phyloP scores from a whole-genome alignment of 2,329 filamentous ascomycete species.

The Fusarium agapanthi region DNA sequence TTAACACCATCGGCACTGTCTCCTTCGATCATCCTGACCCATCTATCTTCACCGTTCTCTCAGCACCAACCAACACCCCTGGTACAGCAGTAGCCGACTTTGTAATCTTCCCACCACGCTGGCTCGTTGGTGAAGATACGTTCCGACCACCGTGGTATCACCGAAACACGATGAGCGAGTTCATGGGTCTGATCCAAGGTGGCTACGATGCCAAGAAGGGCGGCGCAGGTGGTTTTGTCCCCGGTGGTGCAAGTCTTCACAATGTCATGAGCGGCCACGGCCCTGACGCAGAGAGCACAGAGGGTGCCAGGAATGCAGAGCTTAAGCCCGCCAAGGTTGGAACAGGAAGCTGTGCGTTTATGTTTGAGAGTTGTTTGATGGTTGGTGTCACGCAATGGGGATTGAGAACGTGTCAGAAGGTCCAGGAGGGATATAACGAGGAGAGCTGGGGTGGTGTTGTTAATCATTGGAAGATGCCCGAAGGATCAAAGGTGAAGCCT shows the following conservation, averaged over 20 bases:
- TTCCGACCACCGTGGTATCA: slow-evolving; percentile 80
- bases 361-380: slow-evolving; percentile 76
- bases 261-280: slow-evolving; percentile 77
- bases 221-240: slow-evolving; percentile 61
- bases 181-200: slow-evolving; percentile 68
- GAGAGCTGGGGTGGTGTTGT: slow-evolving; percentile 81
- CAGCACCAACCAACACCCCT: slow-evolving; percentile 66
- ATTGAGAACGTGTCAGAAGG: slow-evolving; percentile 64
- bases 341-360: slow-evolving; percentile 70
- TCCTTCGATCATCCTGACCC: slow-evolving; percentile 83
- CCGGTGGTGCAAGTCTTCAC: slow-evolving; percentile 69
- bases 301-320: slow-evolving; percentile 64
- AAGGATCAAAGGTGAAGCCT: slow-evolving; percentile 44
- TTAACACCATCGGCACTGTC: slow-evolving; percentile 77
- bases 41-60: slow-evolving; percentile 77
- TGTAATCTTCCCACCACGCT: slow-evolving; percentile 76
- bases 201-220: slow-evolving; percentile 71
- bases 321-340: slow-evolving; percentile 67
- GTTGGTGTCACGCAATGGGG: slow-evolving; percentile 78
- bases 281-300: slow-evolving; percentile 65
- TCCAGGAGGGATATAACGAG: slow-evolving; percentile 75
- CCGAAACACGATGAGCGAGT: slow-evolving; percentile 73
- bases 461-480: slow-evolving; percentile 65
- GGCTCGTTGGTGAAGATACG: slow-evolving; percentile 74
- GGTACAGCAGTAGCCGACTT: slow-evolving; percentile 76